Evolutionary conservation across 1,139 yeast genomes (phyloP).

Genomic region (Diutina neorugosa): DNA sequence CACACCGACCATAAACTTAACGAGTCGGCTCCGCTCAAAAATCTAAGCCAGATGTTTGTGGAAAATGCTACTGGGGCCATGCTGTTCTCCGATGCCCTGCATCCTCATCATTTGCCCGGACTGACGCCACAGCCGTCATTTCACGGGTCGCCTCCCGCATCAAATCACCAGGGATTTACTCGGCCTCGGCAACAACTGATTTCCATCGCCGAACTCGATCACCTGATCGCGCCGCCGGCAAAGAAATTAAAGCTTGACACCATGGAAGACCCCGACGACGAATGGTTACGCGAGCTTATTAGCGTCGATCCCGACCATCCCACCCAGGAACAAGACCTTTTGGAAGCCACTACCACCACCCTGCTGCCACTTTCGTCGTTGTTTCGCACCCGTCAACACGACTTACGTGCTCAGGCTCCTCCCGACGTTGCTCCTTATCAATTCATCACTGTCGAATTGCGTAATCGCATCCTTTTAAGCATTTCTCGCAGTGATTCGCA

Average conservation of each 20-base stretch:
- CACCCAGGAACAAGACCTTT: neutral
- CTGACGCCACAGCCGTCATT: constrained; percentile 20
- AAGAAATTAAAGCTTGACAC: neutral
- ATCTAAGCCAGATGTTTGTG: neutral
- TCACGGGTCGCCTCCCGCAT: constrained; percentile 10
- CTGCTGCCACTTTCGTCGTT: neutral
- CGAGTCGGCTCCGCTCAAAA: neutral
- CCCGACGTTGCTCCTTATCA: neutral
- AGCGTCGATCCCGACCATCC: neutral
- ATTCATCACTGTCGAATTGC: constrained; percentile 35
- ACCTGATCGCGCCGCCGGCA: neutral
- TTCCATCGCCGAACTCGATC: constrained; percentile 9
- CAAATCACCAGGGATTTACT: constrained; percentile 12
- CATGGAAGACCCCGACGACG: constrained; percentile 1
- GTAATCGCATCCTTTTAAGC: constrained; percentile 38
- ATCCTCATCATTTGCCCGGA: constrained; percentile 26
- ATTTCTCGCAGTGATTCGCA: constrained; percentile 42
- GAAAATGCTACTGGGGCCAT: constrained; percentile 1
- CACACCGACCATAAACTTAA: neutral
- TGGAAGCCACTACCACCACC: neutral
- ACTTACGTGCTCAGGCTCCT: neutral
- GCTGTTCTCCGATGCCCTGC: constrained; percentile 22
- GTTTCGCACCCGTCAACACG: constrained; percentile 3
- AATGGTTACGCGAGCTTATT: neutral
- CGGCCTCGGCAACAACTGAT: constrained; percentile 6